Percentiles rank a stretch among this genome's conserved stretches.
phyloP scores from a whole-genome alignment of 1,284 basidiomycete species.

The Ustilago crameri region DNA sequence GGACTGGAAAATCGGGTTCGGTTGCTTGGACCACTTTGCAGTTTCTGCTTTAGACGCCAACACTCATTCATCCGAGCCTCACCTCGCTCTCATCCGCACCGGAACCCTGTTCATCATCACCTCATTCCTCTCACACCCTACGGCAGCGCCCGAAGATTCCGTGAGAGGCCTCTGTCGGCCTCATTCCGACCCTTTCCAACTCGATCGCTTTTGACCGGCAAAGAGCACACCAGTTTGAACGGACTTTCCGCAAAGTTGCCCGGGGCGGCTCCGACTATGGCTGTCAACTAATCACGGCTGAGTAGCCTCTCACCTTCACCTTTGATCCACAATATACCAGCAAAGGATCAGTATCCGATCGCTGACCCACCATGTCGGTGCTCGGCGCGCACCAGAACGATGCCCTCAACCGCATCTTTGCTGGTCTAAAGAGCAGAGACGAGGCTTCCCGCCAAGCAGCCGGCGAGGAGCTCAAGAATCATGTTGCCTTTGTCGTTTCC shows the following conservation, averaged over 20 bases:
- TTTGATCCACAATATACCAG: background rate
- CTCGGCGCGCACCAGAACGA: constrained; percentile 53
- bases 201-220: background rate
- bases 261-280: constrained; percentile 18
- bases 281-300: constrained; percentile 18
- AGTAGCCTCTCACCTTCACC: constrained; percentile 10
- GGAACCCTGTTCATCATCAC: background rate
- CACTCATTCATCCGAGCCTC: background rate
- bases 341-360: background rate
- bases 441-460: constrained; percentile 51
- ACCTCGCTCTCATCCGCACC: background rate
- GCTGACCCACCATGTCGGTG: constrained; percentile 32
- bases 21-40: constrained; percentile 13
- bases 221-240: background rate
- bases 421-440: constrained; percentile 59
- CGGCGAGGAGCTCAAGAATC: constrained; percentile 60
- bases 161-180: background rate
- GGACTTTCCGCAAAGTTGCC: too few species aligned
- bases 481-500: constrained; percentile 55
- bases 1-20: background rate
- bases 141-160: too few species aligned
- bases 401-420: constrained; percentile 61
- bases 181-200: background rate
- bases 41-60: background rate
- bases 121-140: background rate